phyloP scores from a whole-genome alignment of 805 yeast species.

The Myxozyma sirexii region DNA sequence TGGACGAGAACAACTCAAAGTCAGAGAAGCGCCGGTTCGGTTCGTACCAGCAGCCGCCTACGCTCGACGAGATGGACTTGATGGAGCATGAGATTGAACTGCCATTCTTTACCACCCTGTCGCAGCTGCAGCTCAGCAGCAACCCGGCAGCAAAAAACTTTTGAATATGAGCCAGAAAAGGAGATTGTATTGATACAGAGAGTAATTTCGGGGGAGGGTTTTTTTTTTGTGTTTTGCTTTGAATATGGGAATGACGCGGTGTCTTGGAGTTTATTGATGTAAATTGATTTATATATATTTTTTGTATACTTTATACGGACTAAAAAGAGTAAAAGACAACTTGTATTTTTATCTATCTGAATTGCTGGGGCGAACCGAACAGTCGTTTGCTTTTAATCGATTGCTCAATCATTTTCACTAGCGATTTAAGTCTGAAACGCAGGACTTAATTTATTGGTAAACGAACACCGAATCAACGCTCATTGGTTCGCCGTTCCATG shows the following conservation, averaged over 20 bases:
- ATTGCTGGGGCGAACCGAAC: too few species aligned
- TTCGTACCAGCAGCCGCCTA: neutral
- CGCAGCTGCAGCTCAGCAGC: slow-evolving; percentile 15
- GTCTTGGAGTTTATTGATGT: neutral
- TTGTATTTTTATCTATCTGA: neutral
- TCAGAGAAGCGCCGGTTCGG: neutral
- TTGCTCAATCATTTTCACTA: too few species aligned
- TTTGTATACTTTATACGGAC: too few species aligned
- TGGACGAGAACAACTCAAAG: neutral
- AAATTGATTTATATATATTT: neutral
- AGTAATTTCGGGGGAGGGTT: too few species aligned
- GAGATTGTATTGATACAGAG: too few species aligned
- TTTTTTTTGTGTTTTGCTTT: neutral
- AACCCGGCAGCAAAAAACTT: neutral
- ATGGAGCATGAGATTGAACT: slow-evolving; percentile 4
- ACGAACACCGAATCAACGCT: too few species aligned
- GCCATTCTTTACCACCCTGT: slow-evolving; percentile 27
- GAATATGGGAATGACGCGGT: neutral
- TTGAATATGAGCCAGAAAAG: neutral
- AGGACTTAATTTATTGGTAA: too few species aligned
- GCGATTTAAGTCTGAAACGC: too few species aligned
- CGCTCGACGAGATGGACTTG: neutral
- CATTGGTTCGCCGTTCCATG: too few species aligned
- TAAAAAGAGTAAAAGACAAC: neutral
- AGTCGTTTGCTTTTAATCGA: too few species aligned